Evolutionary conservation across 106 monocot species (phyloP).

Genomic region (Alisma plantagoaquatica): DNA sequence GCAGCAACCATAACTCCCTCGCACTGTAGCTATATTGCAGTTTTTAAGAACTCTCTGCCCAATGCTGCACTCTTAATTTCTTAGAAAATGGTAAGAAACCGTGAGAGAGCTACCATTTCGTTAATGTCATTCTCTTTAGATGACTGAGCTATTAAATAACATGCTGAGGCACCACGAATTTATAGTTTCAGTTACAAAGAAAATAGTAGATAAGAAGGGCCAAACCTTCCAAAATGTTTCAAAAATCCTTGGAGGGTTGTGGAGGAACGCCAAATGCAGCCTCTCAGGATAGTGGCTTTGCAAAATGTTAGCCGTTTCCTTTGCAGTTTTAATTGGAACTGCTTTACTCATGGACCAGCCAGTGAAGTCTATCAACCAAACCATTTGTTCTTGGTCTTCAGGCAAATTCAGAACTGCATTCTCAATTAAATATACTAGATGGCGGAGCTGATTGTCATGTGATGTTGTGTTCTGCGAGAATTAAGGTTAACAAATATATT

Average conservation of each 20-base stretch:
- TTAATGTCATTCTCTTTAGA: no score
- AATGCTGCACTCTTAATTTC: no score
- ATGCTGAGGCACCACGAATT: no score
- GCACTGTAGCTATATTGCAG: no score
- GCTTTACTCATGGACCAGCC: conserved; percentile 73
- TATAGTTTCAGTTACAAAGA: no score
- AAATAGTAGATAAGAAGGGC: no score
- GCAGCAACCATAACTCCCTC: no score
- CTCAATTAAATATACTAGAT: conserved; percentile 72
- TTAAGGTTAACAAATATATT: no score
- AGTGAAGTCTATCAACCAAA: conserved; percentile 84
- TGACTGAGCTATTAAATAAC: no score
- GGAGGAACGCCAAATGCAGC: conserved; percentile 37
- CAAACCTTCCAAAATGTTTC: conserved; percentile 62
- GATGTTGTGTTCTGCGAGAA: conserved; percentile 57
- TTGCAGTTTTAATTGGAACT: conserved; percentile 53
- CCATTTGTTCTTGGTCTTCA: conserved; percentile 82
- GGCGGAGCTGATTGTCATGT: conserved; percentile 64
- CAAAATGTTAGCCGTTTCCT: conserved; percentile 50
- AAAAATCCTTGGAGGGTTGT: conserved; percentile 58
- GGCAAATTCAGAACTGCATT: conserved; percentile 69
- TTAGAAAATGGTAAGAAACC: no score
- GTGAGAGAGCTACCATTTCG: no score
- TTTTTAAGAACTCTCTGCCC: no score
- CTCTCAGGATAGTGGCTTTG: conserved; percentile 70